A percentile compares a stretch with the other conserved stretches of the same genome.
Evolutionary conservation across 768 basidiomycete genomes (phyloP).

Genomic region (Pleurotus eryngii): DNA sequence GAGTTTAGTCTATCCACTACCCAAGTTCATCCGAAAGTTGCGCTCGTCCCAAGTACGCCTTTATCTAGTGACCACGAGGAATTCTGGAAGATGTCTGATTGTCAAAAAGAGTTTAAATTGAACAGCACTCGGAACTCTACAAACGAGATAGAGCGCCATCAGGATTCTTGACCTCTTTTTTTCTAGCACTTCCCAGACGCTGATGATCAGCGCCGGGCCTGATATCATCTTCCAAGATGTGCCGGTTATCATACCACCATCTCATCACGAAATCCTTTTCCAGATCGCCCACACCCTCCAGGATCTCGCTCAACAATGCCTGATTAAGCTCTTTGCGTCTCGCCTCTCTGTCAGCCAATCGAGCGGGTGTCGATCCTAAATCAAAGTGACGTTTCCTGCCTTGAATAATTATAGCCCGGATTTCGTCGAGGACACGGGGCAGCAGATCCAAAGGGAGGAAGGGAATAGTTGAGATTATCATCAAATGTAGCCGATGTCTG

Average conservation of each 20-base stretch:
- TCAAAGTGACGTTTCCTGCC: constrained; percentile 17
- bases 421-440: constrained; percentile 48
- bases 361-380: constrained; percentile 13
- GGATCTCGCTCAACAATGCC: constrained; percentile 60
- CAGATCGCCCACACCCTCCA: constrained; percentile 60
- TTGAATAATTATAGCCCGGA: constrained; percentile 30
- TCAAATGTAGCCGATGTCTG: constrained; percentile 57
- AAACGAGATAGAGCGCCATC: constrained; percentile 4
- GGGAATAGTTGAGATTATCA: constrained; percentile 63
- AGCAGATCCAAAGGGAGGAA: constrained; percentile 59
- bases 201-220: not conserved
- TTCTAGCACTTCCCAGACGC: not conserved
- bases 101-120: not conserved
- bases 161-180: not conserved
- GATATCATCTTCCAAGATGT: constrained; percentile 8
- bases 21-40: not conserved
- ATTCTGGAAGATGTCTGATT: not conserved
- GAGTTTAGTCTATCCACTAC: not conserved
- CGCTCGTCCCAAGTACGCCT: not conserved
- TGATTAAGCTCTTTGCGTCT: constrained; percentile 46
- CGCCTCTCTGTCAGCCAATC: constrained; percentile 10
- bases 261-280: constrained; percentile 64
- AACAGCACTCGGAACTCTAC: not conserved
- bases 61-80: constrained; percentile 1
- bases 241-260: constrained; percentile 66